phyloP scores from a whole-genome alignment of 129 eudicot genomes.

The Mikania micrantha region DNA sequence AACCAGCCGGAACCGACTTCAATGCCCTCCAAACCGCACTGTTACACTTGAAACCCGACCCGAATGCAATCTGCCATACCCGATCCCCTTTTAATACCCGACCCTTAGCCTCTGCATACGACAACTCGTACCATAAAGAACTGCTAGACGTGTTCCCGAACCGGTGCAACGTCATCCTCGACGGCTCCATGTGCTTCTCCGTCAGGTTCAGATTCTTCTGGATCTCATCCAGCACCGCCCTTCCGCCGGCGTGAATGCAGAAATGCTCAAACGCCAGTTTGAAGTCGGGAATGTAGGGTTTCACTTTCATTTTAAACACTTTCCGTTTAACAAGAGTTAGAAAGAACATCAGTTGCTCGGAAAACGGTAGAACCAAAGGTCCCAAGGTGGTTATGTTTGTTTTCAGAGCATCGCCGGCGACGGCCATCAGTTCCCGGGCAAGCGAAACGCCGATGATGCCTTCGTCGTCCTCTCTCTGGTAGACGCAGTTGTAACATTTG shows the following conservation, averaged over 20 bases:
- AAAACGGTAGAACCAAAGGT: conserved; percentile 68
- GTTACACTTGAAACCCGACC: conserved; percentile 92
- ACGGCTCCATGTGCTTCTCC: conserved; percentile 84
- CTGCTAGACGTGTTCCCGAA: conserved; percentile 94
- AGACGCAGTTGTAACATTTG: conserved; percentile 70
- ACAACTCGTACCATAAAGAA: conserved; percentile 83
- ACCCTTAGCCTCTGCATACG: conserved; percentile 81
- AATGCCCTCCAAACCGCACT: conserved; percentile 89
- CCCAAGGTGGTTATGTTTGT: conserved; percentile 82
- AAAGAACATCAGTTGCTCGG: conserved; percentile 77
- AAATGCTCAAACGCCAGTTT: conserved; percentile 87
- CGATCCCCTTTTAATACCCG: conserved; percentile 66
- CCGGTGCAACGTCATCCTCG: conserved; percentile 81
- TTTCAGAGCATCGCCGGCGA: conserved; percentile 82
- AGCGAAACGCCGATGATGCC: conserved; percentile 70
- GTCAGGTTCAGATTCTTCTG: conserved; percentile 63
- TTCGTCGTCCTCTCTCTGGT: conserved; percentile 71
- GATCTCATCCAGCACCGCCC: conserved; percentile 74
- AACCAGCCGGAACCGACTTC: conserved; percentile 38
- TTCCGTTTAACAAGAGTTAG: conserved; percentile 51
- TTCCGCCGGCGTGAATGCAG: conserved; percentile 85
- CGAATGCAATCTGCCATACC: conserved; percentile 93
- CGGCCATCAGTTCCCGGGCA: conserved; percentile 89
- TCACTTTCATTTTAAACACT: conserved; percentile 56
- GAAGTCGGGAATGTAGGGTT: conserved; percentile 84